phyloP scores from a whole-genome alignment of 306 rosid genomes.

The Trifolium repens region DNA sequence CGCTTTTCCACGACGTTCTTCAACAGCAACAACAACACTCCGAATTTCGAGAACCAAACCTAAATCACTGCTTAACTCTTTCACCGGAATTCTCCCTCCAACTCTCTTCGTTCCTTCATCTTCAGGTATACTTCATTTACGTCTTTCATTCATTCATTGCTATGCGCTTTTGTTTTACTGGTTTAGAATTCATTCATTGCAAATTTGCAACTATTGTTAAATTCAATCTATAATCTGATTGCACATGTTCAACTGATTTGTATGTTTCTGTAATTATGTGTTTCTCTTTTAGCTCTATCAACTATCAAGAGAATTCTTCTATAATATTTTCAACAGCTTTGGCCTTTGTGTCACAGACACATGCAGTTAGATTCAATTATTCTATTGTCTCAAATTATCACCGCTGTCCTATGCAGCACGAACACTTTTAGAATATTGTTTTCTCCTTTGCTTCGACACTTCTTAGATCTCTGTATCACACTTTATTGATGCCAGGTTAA shows the following conservation, averaged over 20 bases:
- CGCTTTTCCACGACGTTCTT: slow-evolving; percentile 25
- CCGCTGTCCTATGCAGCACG: no score
- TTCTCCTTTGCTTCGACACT: no score
- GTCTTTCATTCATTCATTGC: no score
- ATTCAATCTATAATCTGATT: background rate
- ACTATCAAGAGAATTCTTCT: background rate
- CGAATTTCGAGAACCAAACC: slow-evolving; percentile 45
- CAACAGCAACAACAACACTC: background rate
- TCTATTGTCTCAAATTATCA: background rate
- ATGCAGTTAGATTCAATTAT: background rate
- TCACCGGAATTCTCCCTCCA: slow-evolving; percentile 68
- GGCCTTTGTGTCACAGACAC: background rate
- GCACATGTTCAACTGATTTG: no score
- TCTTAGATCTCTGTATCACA: no score
- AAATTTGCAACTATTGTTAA: background rate
- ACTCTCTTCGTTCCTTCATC: slow-evolving; percentile 46
- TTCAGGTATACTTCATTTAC: slow-evolving; percentile 51
- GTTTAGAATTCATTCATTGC: background rate
- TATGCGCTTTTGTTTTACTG: no score
- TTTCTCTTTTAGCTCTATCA: background rate
- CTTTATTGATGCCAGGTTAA: no score
- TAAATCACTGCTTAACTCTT: slow-evolving; percentile 52
- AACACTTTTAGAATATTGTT: no score
- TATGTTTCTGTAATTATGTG: background rate
- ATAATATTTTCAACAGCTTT: background rate